phyloP scores from a whole-genome alignment of 2,329 filamentous ascomycete species.

The Exophiala viscosa region DNA sequence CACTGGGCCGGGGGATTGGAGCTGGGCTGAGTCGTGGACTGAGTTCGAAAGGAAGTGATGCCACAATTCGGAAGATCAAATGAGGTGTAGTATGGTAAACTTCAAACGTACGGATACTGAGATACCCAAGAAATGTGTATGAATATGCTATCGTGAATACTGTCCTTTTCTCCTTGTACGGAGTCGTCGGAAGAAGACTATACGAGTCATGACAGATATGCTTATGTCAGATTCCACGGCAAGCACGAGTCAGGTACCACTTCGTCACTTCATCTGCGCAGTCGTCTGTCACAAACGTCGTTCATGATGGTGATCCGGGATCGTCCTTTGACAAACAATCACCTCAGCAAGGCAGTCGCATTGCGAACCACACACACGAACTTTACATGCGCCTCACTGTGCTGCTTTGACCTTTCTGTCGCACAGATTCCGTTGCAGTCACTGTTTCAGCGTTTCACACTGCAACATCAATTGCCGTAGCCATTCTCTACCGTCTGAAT shows the following conservation, averaged over 20 bases:
- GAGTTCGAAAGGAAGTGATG: conserved; percentile 25
- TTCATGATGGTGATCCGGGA: neutral
- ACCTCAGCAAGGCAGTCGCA: too few relatives aligned
- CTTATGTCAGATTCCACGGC: neutral
- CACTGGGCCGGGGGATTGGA: conserved; percentile 41
- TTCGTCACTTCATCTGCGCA: neutral
- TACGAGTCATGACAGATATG: neutral
- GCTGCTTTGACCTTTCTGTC: too few relatives aligned
- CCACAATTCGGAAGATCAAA: conserved; percentile 25
- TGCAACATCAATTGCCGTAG: neutral
- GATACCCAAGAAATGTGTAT: too few relatives aligned
- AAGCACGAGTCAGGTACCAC: neutral
- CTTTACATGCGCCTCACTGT: too few relatives aligned
- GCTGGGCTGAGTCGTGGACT: conserved; percentile 42
- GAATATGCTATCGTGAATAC: too few relatives aligned
- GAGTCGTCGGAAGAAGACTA: too few relatives aligned
- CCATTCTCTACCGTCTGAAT: neutral
- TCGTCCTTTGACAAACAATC: too few relatives aligned
- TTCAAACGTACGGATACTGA: neutral
- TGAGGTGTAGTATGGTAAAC: neutral
- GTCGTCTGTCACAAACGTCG: neutral
- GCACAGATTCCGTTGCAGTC: too few relatives aligned
- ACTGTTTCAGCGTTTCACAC: neutral
- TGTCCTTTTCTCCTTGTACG: too few relatives aligned
- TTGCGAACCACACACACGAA: too few relatives aligned